These are phyloP conservation scores for Lepiota brunneoincarnata DNA, from an alignment of 768 basidiomycete genomes.

Conservation along the genomic window DNA sequence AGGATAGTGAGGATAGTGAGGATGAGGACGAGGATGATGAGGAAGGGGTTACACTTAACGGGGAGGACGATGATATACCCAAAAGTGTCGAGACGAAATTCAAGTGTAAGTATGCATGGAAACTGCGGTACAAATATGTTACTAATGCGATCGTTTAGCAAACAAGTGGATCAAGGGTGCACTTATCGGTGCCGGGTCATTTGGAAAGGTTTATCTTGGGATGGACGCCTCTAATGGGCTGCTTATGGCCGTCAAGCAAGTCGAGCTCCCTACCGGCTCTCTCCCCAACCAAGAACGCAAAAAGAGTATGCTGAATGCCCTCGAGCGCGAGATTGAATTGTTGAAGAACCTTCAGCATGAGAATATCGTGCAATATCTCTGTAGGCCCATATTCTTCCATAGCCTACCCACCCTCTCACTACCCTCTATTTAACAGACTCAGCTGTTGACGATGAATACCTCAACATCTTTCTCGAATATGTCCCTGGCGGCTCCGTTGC, in stretches of 20 bases:
- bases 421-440: constrained; percentile 59
- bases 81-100: constrained; percentile 23
- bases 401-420: constrained; percentile 3
- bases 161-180: constrained; percentile 98
- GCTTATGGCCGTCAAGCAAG: constrained; percentile 98
- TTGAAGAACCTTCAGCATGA: constrained; percentile 90
- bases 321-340: constrained; percentile 93
- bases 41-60: constrained; percentile 40
- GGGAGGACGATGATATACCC: constrained; percentile 37
- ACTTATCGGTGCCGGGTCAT: constrained; percentile 91
- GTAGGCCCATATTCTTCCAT: constrained; percentile 43
- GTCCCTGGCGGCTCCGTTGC: constrained; percentile 95
- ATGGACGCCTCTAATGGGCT: constrained; percentile 91
- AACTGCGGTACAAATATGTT: too few species aligned
- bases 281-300: constrained; percentile 90
- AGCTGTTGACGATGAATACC: constrained; percentile 82
- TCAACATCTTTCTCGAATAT: constrained; percentile 97
- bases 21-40: constrained; percentile 45
- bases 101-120: constrained; percentile 14
- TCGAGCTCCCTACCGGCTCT: constrained; percentile 82
- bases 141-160: constrained; percentile 35
- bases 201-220: constrained; percentile 92
- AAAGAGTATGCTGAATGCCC: constrained; percentile 86
- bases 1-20: constrained; percentile 39
- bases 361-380: constrained; percentile 98